Percentiles rank a stretch among this genome's conserved stretches.
These are phyloP conservation scores for Sphagnum fallax DNA, from an alignment of 228 moss, liverwort and hornwort genomes.

Conservation along the genomic window DNA sequence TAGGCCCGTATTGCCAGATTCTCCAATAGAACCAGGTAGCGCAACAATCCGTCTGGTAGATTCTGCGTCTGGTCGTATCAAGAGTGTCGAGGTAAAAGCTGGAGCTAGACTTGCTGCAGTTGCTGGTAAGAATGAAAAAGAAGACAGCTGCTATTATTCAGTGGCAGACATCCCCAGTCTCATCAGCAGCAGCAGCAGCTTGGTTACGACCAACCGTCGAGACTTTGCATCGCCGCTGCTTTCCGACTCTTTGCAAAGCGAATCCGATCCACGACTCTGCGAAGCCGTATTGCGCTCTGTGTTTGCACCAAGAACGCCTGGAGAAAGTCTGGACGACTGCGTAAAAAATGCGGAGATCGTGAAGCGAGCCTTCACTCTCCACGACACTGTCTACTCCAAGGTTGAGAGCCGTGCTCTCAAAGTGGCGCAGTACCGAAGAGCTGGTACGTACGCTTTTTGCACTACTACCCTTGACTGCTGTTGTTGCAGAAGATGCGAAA, in stretches of 20 bases:
- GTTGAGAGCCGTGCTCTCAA: slow-evolving; percentile 39
- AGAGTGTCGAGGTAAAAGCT: slow-evolving; percentile 22
- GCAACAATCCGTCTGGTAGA: slow-evolving; percentile 29
- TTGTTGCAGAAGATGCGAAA: too few relatives aligned
- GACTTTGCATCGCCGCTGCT: slow-evolving; percentile 1
- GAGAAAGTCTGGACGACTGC: slow-evolving; percentile 21
- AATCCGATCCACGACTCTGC: slow-evolving; percentile 19
- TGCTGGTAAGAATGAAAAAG: slow-evolving; percentile 2
- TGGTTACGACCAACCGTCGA: slow-evolving; percentile 2
- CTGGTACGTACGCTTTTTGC: slow-evolving; percentile 12
- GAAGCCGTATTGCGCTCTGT: slow-evolving; percentile 39
- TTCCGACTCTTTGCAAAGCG: slow-evolving; percentile 7
- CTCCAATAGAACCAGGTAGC: too few relatives aligned
- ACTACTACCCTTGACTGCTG: too few relatives aligned
- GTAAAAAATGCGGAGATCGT: slow-evolving; percentile 17
- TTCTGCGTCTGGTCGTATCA: slow-evolving; percentile 32
- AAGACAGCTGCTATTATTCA: slow-evolving; percentile 7
- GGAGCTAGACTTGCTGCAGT: not conserved
- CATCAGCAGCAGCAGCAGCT: slow-evolving; percentile 18
- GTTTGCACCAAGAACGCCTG: slow-evolving; percentile 26
- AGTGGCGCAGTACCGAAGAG: slow-evolving; percentile 41
- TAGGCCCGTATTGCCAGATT: too few relatives aligned
- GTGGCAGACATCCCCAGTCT: slow-evolving; percentile 23
- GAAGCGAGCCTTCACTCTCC: slow-evolving; percentile 22
- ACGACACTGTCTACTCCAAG: slow-evolving; percentile 16